phyloP scores from a whole-genome alignment of 441 rosid species.

The Populus tomentosa region DNA sequence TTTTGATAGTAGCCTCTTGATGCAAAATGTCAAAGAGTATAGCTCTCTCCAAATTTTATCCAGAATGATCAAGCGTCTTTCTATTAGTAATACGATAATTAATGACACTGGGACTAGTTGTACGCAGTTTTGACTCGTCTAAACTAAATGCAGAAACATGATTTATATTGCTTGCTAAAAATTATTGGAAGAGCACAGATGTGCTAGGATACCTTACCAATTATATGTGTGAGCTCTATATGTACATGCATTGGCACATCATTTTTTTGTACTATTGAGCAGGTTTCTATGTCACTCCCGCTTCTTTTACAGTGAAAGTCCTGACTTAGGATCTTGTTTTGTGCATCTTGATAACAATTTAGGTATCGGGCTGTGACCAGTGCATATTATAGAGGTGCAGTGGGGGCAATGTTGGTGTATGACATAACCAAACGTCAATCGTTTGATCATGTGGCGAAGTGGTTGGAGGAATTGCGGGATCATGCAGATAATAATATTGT shows the following conservation, averaged over 20 bases:
- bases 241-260: neutral
- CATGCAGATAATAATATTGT: slow-evolving; percentile 53
- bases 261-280: neutral
- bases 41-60: neutral
- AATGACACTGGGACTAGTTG: neutral
- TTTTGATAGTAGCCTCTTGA: neutral
- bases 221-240: neutral
- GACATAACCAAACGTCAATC: slow-evolving; percentile 52
- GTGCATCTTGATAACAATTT: slow-evolving; percentile 13
- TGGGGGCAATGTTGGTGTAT: slow-evolving; percentile 62
- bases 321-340: neutral
- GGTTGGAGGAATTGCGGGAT: slow-evolving; percentile 54
- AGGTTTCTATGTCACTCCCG: neutral
- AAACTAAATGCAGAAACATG: neutral
- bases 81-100: neutral
- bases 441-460: slow-evolving; percentile 49
- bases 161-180: neutral
- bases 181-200: neutral
- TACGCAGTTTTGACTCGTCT: neutral
- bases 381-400: slow-evolving; percentile 61
- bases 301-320: neutral
- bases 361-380: slow-evolving; percentile 64
- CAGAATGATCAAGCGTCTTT: neutral
- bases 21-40: neutral
- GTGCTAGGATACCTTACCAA: neutral